These are phyloP conservation scores for Termitomyces sp. DNA, from an alignment of 1,284 basidiomycete species.

Conservation along the genomic window DNA sequence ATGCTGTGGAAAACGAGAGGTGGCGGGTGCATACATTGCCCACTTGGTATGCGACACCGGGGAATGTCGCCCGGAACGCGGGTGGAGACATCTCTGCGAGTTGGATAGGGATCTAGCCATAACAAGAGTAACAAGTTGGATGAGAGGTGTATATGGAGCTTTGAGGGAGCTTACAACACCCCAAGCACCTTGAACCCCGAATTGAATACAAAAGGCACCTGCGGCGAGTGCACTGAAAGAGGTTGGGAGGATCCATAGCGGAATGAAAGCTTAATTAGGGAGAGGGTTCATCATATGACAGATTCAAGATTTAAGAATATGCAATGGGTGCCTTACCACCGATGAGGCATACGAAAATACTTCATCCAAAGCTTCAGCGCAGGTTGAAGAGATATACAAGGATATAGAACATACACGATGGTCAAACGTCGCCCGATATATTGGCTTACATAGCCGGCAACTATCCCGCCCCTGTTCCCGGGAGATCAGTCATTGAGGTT, in stretches of 20 bases:
- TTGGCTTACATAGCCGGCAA: constrained; percentile 80
- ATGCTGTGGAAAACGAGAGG: neutral
- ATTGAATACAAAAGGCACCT: constrained; percentile 82
- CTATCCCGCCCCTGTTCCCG: constrained; percentile 54
- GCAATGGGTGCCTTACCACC: constrained; percentile 30
- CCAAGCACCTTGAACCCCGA: constrained; percentile 83
- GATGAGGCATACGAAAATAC: constrained; percentile 52
- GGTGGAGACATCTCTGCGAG: constrained; percentile 89
- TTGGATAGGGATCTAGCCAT: constrained; percentile 71
- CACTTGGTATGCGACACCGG: constrained; percentile 87
- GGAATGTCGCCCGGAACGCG: constrained; percentile 91
- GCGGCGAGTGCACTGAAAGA: constrained; percentile 63
- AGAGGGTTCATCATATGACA: neutral
- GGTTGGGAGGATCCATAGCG: constrained; percentile 81
- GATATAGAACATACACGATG: constrained; percentile 53
- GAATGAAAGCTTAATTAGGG: constrained; percentile 55
- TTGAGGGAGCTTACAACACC: constrained; percentile 54
- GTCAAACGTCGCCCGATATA: constrained; percentile 85
- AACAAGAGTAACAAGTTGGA: neutral
- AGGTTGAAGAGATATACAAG: constrained; percentile 14
- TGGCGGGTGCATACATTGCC: constrained; percentile 46
- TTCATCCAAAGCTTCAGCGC: constrained; percentile 21
- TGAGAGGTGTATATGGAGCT: constrained; percentile 7
- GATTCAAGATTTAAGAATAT: neutral
- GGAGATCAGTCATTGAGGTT: neutral